These are phyloP conservation scores for Paraconiothyrium brasiliense DNA, from an alignment of 2,329 filamentous ascomycete genomes.

Conservation along the genomic window DNA sequence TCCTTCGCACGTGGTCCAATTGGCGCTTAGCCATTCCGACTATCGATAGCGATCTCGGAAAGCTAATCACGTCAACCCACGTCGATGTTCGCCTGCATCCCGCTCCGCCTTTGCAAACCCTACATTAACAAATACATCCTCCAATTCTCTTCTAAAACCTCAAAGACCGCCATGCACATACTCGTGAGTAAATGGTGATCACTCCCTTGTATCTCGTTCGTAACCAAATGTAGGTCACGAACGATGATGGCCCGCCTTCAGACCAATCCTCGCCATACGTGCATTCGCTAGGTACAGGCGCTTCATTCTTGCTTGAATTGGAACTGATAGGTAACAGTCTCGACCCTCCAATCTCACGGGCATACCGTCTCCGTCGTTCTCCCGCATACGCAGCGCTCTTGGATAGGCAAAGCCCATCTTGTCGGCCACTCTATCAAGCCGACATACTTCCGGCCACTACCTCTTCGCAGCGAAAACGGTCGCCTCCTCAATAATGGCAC, in stretches of 20 bases:
- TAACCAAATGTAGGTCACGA: conserved; percentile 53
- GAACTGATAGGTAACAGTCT: conserved; percentile 53
- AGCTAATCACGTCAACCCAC: conserved; percentile 31
- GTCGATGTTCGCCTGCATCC: conserved; percentile 21
- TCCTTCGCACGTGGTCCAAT: conserved; percentile 25
- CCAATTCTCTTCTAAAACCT: background rate
- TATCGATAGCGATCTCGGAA: conserved; percentile 37
- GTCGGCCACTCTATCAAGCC: conserved; percentile 89
- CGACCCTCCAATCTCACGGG: conserved; percentile 66
- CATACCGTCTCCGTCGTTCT: conserved; percentile 92
- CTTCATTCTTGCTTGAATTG: conserved; percentile 37
- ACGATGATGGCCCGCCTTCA: conserved; percentile 63
- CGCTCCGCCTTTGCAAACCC: conserved; percentile 20
- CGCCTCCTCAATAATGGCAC: conserved; percentile 50
- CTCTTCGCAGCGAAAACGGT: conserved; percentile 56
- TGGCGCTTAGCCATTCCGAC: conserved; percentile 26
- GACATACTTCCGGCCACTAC: conserved; percentile 78
- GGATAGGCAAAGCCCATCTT: conserved; percentile 98
- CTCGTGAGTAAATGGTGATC: conserved; percentile 35
- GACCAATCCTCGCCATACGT: conserved; percentile 60
- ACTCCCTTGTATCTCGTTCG: conserved; percentile 4
- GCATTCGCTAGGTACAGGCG: conserved; percentile 46
- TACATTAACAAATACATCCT: conserved; percentile 18
- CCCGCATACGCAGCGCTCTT: conserved; percentile 90
- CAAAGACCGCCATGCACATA: conserved; percentile 46